phyloP scores from a whole-genome alignment of 2,329 filamentous ascomycete genomes.

The Talaromyces sp. region DNA sequence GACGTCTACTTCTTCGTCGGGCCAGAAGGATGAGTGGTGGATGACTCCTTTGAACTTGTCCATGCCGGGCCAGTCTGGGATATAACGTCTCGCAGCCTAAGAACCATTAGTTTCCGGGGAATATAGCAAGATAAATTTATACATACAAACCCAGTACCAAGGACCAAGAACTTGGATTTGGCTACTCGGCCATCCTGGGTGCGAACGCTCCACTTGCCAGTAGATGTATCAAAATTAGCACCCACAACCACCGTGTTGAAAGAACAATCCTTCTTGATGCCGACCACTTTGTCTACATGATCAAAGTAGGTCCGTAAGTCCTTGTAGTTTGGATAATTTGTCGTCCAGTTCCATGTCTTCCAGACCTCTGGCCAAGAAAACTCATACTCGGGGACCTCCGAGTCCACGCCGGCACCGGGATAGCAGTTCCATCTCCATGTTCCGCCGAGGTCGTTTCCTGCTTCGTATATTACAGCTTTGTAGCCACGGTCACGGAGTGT shows the following conservation, averaged over 20 bases:
- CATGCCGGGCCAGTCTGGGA: slow-evolving; percentile 36
- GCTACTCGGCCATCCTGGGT: slow-evolving; percentile 39
- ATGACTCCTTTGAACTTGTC: slow-evolving; percentile 47
- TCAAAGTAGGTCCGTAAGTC: slow-evolving; percentile 46
- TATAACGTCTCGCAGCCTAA: slow-evolving; percentile 42
- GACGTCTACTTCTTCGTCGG: slow-evolving; percentile 44
- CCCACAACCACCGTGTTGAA: slow-evolving; percentile 42
- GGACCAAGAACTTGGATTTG: slow-evolving; percentile 41
- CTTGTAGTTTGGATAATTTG: slow-evolving; percentile 23
- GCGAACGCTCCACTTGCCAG: slow-evolving; percentile 40
- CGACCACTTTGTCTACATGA: slow-evolving; percentile 41
- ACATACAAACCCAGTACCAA: slow-evolving; percentile 37
- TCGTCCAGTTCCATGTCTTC: slow-evolving; percentile 42
- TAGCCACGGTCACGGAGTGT: slow-evolving; percentile 44
- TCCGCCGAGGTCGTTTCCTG: slow-evolving; percentile 46
- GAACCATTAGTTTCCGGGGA: background rate
- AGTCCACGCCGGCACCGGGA: slow-evolving; percentile 50
- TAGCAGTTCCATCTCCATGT: slow-evolving; percentile 54
- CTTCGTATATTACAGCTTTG: slow-evolving; percentile 47
- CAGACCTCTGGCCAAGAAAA: slow-evolving; percentile 48
- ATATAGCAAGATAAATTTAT: background rate
- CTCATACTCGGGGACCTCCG: slow-evolving; percentile 51
- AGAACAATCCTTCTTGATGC: slow-evolving; percentile 41
- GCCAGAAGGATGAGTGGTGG: slow-evolving; percentile 56
- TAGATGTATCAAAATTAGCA: slow-evolving; percentile 35